Conservation (phyloP, 1,139 yeast species). For the Hansenula sp. region DNA sequence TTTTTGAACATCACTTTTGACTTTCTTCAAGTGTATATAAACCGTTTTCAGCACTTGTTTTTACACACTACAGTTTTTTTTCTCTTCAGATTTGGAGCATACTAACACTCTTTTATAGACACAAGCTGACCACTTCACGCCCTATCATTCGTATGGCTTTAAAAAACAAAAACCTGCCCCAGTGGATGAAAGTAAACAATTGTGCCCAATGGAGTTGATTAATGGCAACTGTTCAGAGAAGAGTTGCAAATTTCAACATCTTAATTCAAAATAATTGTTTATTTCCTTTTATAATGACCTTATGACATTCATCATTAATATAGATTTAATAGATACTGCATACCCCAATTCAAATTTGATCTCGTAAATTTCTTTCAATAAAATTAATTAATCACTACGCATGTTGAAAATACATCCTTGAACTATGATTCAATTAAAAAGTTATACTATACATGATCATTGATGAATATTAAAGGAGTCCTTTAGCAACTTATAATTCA, state of each 20-base stretch:
- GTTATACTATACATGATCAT: too few relatives aligned
- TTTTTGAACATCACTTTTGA: background rate
- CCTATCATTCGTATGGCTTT: conserved; percentile 9
- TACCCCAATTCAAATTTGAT: background rate
- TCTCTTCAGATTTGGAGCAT: background rate
- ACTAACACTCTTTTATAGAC: conserved; percentile 13
- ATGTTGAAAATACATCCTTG: too few relatives aligned
- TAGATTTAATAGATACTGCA: background rate
- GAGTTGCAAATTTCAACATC: conserved; percentile 12
- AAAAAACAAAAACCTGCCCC: background rate
- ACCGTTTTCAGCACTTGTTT: too few relatives aligned
- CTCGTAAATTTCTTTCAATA: background rate
- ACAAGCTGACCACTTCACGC: conserved; percentile 7
- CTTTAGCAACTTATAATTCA: conserved; percentile 41
- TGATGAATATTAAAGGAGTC: too few relatives aligned
- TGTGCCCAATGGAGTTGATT: conserved; percentile 16
- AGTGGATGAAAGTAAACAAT: conserved; percentile 3
- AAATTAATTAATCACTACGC: too few relatives aligned
- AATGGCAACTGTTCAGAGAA: conserved; percentile 11
- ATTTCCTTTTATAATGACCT: background rate
- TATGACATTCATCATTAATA: background rate
- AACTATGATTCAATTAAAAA: too few relatives aligned
- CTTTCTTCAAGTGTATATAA: too few relatives aligned
- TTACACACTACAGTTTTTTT: too few relatives aligned
- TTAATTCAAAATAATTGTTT: background rate